These are phyloP conservation scores for Urochloa ruziziensis DNA, from an alignment of 176 grass and related monocot genomes.

Conservation along the genomic window DNA sequence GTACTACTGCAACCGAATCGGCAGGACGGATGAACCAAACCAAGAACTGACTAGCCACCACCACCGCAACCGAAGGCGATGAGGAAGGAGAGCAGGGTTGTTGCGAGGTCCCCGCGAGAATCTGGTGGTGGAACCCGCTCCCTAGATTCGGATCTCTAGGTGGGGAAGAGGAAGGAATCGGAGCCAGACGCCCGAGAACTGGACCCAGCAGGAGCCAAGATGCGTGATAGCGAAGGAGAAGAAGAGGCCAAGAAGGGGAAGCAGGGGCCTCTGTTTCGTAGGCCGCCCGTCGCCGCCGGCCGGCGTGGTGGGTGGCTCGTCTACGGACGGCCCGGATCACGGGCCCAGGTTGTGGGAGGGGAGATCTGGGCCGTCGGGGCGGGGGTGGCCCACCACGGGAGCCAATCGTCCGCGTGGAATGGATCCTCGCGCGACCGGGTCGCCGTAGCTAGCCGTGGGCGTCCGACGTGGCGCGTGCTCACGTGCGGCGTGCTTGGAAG, in stretches of 20 bases:
- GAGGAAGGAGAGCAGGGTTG: neutral
- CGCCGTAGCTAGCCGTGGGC: neutral
- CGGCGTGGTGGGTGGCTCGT: neutral
- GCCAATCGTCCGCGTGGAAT: neutral
- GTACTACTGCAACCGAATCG: neutral
- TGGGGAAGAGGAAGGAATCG: neutral
- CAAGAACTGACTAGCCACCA: neutral
- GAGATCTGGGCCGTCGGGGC: neutral
- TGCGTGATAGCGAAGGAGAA: slow-evolving; percentile 4
- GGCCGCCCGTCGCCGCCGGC: neutral
- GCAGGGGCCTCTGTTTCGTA: neutral
- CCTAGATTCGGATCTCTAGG: slow-evolving; percentile 23
- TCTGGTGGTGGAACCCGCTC: neutral
- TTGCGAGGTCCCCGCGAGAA: slow-evolving; percentile 12
- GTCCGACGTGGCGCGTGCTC: slow-evolving; percentile 24
- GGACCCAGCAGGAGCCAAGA: slow-evolving; percentile 14
- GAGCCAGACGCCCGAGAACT: neutral
- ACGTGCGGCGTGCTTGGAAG: neutral
- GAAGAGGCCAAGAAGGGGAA: neutral
- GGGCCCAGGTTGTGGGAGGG: neutral
- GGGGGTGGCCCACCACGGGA: neutral
- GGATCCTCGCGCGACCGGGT: slow-evolving; percentile 32
- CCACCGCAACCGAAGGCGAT: neutral
- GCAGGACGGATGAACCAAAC: neutral
- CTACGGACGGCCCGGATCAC: slow-evolving; percentile 1